Conservation (phyloP, 306 rosid genomes). For the Quillaja saponaria region DNA sequence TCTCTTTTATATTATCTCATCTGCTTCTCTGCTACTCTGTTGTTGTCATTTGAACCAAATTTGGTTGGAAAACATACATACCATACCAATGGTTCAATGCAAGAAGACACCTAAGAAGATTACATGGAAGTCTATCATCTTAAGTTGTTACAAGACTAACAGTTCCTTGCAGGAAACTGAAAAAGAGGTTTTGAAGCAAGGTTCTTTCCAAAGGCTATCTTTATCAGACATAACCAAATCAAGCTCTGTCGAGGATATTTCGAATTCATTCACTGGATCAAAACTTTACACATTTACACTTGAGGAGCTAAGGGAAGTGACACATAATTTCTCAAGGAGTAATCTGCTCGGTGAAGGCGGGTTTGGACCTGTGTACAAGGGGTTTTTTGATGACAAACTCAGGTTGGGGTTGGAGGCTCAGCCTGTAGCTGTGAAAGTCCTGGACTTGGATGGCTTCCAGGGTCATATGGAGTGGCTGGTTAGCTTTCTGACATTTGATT, state of each 20-base stretch:
- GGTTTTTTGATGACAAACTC: conserved; percentile 64
- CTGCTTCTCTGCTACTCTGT: conserved; percentile 27
- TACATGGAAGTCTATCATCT: conserved; percentile 74
- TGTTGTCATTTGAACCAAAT: conserved; percentile 12
- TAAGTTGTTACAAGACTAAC: conserved; percentile 54
- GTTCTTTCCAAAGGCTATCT: conserved; percentile 60
- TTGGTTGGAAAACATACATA: conserved; percentile 21
- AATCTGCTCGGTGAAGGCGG: conserved; percentile 87
- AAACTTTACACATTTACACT: conserved; percentile 64
- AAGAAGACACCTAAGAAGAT: conserved; percentile 49
- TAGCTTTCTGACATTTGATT: conserved; percentile 24
- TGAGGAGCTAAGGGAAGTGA: conserved; percentile 62
- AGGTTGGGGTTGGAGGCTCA: conserved; percentile 68
- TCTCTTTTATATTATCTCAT: conserved; percentile 19
- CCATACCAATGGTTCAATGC: too few relatives aligned
- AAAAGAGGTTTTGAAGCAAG: conserved; percentile 32
- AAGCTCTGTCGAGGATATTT: conserved; percentile 62
- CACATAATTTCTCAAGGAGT: conserved; percentile 62
- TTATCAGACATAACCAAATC: conserved; percentile 63
- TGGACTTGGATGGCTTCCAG: conserved; percentile 79
- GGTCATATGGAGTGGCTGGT: conserved; percentile 97
- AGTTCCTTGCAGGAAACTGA: conserved; percentile 31
- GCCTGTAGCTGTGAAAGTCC: conserved; percentile 72
- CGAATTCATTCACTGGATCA: conserved; percentile 62
- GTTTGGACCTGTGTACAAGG: conserved; percentile 85